phyloP scores from a whole-genome alignment of 2,329 filamentous ascomycete genomes.

The Thielaviopsis punctulata region DNA sequence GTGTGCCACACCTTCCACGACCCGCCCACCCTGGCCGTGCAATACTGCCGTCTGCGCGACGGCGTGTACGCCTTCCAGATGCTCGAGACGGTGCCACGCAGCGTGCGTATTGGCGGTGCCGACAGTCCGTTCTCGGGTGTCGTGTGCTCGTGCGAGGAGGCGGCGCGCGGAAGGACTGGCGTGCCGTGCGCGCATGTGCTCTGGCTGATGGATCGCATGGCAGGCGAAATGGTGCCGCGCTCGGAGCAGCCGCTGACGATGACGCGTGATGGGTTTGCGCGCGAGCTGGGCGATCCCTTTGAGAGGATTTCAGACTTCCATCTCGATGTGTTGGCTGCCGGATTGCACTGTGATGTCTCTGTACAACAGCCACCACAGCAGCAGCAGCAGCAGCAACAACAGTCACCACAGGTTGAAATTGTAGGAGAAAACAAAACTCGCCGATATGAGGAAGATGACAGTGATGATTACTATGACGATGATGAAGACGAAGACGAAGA shows the following conservation, averaged over 20 bases:
- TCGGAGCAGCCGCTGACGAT: conserved; percentile 24
- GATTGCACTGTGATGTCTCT: conserved; percentile 31
- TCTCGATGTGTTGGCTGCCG: conserved; percentile 33
- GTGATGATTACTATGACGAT: conserved; percentile 6
- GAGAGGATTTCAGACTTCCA: conserved; percentile 31
- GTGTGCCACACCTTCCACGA: conserved; percentile 30
- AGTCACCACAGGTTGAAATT: background rate
- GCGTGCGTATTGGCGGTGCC: conserved; percentile 30
- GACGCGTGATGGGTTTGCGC: conserved; percentile 25
- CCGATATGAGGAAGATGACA: conserved; percentile 13
- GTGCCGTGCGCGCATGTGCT: conserved; percentile 33
- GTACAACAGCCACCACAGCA: conserved; percentile 3
- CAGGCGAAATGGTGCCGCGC: conserved; percentile 25
- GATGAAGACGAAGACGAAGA: conserved; percentile 12
- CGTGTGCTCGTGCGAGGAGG: conserved; percentile 27
- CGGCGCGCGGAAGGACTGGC: conserved; percentile 3
- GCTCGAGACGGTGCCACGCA: conserved; percentile 34
- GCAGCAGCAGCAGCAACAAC: background rate
- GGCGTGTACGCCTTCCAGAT: conserved; percentile 38
- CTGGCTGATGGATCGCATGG: conserved; percentile 37
- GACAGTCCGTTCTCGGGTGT: conserved; percentile 24
- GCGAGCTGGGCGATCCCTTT: conserved; percentile 32
- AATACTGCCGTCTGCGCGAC: conserved; percentile 30
- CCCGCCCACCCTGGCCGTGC: conserved; percentile 31
- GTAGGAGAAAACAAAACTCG: conserved; percentile 14